phyloP scores from a whole-genome alignment of 2,329 filamentous ascomycete genomes.

The Pseudocercospora ulei region DNA sequence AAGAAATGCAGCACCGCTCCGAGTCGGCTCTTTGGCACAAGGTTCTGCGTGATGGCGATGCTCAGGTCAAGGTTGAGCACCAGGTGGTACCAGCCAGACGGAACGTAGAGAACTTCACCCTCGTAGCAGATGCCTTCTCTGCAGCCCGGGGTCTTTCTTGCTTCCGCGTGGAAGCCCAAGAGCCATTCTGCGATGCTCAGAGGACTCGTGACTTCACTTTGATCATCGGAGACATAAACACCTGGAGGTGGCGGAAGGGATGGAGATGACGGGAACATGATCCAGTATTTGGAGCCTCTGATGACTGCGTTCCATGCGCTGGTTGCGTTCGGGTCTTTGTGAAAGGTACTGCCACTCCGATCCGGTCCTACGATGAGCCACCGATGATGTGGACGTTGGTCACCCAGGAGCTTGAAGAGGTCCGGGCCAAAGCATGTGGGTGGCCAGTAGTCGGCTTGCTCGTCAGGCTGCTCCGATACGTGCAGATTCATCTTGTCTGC shows the following conservation, averaged over 20 bases:
- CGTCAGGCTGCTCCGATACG: slow-evolving; percentile 37
- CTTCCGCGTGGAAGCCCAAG: slow-evolving; percentile 76
- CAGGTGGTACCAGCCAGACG: slow-evolving; percentile 92
- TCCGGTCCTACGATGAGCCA: slow-evolving; percentile 89
- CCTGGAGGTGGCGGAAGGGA: slow-evolving; percentile 63
- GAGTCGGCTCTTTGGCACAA: slow-evolving; percentile 68
- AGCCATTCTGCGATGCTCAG: slow-evolving; percentile 97
- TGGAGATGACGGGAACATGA: slow-evolving; percentile 77
- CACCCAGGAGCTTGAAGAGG: slow-evolving; percentile 66
- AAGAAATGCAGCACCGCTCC: slow-evolving; percentile 69
- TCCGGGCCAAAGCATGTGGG: slow-evolving; percentile 80
- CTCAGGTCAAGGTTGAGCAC: slow-evolving; percentile 79
- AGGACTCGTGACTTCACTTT: slow-evolving; percentile 85
- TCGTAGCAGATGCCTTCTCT: slow-evolving; percentile 72
- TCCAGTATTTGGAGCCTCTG: slow-evolving; percentile 90
- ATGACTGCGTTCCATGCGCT: slow-evolving; percentile 93
- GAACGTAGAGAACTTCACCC: slow-evolving; percentile 85
- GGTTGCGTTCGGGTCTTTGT: slow-evolving; percentile 65
- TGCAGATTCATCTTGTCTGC: slow-evolving; percentile 71
- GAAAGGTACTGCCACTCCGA: slow-evolving; percentile 78
- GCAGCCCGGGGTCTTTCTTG: slow-evolving; percentile 64
- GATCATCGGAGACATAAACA: slow-evolving; percentile 79
- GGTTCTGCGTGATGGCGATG: slow-evolving; percentile 90
- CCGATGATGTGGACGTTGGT: slow-evolving; percentile 71
- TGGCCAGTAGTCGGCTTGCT: slow-evolving; percentile 58